A percentile compares a stretch with the other conserved stretches of the same genome.
Conservation (phyloP, 192 early-diverging fungal genomes). For the Phlyctochytrium planicorne region DNA sequence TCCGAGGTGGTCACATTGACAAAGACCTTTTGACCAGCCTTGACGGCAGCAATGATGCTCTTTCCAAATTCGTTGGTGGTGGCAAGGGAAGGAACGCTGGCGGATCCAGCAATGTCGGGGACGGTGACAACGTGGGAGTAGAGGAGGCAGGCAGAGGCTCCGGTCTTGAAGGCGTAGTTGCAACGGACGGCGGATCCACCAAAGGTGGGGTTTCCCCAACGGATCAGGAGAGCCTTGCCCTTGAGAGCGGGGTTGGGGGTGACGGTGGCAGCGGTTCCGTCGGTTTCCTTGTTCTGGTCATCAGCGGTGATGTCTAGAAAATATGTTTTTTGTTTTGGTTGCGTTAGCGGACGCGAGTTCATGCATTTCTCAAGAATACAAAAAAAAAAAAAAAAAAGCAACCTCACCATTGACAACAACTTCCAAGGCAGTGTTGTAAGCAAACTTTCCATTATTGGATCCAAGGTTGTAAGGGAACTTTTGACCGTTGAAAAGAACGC, state of each 20-base stretch:
- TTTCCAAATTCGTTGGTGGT: constrained; percentile 14
- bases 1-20: constrained; percentile 44
- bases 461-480: neutral
- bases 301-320: constrained; percentile 9
- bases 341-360: too few species aligned
- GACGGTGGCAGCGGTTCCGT: neutral
- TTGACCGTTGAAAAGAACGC: constrained; percentile 13
- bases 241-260: neutral
- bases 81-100: neutral
- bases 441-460: neutral
- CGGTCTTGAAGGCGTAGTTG: constrained; percentile 3
- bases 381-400: neutral
- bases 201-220: constrained; percentile 9
- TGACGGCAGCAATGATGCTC: constrained; percentile 28
- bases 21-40: constrained; percentile 21
- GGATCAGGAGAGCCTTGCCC: constrained; percentile 17
- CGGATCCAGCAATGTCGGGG: constrained; percentile 9
- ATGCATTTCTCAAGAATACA: neutral
- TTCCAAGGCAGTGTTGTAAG: constrained; percentile 12
- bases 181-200: constrained; percentile 8
- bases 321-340: too few species aligned
- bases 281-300: neutral
- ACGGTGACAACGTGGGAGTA: constrained; percentile 9
- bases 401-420: constrained; percentile 5
- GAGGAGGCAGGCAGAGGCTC: constrained; percentile 16